A percentile compares a stretch with the other conserved stretches of the same genome.
Evolutionary conservation across 768 basidiomycete genomes (phyloP).

Genomic region (Lentinula sp.): DNA sequence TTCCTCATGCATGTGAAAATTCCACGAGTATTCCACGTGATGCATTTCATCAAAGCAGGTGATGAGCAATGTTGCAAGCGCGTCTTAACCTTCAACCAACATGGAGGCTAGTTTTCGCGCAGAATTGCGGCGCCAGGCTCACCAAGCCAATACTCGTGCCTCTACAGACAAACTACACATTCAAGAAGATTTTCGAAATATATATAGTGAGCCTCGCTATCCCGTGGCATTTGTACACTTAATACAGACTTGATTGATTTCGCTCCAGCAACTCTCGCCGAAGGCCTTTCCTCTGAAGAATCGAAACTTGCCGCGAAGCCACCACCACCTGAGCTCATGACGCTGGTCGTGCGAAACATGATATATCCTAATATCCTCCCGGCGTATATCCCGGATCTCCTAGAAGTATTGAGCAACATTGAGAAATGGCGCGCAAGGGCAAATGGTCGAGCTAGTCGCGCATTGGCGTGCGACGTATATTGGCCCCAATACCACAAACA

Average conservation of each 20-base stretch:
- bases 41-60: background rate
- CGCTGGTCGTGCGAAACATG: background rate
- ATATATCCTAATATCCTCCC: slow-evolving; percentile 1
- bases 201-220: background rate
- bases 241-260: background rate
- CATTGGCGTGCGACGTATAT: background rate
- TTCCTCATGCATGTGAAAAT: background rate
- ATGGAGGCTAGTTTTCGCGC: background rate
- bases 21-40: background rate
- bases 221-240: background rate
- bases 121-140: background rate
- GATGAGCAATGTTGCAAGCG: background rate
- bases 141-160: background rate
- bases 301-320: background rate
- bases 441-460: background rate
- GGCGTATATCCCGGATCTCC: background rate
- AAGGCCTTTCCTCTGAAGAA: background rate
- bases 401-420: background rate
- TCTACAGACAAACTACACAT: background rate
- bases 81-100: background rate
- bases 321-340: background rate
- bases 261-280: background rate
- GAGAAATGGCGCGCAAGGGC: background rate
- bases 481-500: background rate
- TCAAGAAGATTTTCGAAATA: background rate